These are phyloP conservation scores for Penicillium diatomitis DNA, from an alignment of 495 filamentous ascomycete genomes.

Conservation along the genomic window DNA sequence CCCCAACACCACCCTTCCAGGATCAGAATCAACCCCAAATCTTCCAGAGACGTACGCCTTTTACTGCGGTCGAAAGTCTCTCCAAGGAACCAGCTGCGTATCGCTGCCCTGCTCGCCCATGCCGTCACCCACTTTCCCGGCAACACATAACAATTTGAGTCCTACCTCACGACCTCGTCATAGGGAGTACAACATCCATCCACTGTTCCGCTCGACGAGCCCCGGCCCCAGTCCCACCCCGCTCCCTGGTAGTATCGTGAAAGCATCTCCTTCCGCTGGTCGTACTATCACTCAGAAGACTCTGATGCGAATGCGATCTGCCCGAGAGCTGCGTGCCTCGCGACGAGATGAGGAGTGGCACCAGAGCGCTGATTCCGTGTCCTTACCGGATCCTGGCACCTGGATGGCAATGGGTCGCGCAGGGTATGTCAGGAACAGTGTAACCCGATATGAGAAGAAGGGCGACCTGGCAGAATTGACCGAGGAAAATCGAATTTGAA, in stretches of 20 bases:
- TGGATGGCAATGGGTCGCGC: conserved; percentile 9
- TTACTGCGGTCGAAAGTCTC: background rate
- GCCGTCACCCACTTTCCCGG: background rate
- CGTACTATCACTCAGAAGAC: conserved; percentile 53
- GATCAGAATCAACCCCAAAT: conserved; percentile 11
- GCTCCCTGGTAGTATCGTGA: conserved; percentile 60
- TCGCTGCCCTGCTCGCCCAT: background rate
- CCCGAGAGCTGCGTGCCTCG: conserved; percentile 41
- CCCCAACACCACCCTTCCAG: conserved; percentile 8
- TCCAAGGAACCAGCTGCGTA: background rate
- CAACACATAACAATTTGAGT: no score
- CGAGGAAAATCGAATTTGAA: conserved; percentile 12
- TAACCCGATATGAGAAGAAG: conserved; percentile 21
- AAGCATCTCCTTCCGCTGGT: conserved; percentile 61
- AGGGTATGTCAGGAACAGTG: conserved; percentile 17
- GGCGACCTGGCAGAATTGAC: conserved; percentile 25
- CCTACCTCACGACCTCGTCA: background rate
- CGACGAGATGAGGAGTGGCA: background rate
- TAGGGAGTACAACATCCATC: conserved; percentile 70
- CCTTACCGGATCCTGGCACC: conserved; percentile 15
- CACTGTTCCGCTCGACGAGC: conserved; percentile 70
- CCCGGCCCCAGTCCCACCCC: conserved; percentile 59
- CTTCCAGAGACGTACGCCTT: background rate
- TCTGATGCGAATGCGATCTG: conserved; percentile 58
- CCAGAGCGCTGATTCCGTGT: background rate